phyloP scores from a whole-genome alignment of 2,329 filamentous ascomycete species.

The Rutstroemia sp. region DNA sequence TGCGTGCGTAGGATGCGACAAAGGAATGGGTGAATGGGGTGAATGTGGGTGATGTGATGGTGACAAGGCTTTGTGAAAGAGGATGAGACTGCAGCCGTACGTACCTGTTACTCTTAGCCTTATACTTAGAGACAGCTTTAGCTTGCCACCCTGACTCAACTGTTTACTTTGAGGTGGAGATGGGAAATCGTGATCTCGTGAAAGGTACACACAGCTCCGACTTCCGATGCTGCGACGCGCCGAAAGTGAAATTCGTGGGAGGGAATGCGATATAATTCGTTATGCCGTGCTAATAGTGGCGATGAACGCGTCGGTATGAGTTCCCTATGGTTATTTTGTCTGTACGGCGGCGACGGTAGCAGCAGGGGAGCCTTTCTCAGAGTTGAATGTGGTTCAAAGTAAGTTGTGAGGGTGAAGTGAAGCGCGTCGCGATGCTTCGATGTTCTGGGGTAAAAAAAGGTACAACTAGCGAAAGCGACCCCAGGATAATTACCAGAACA shows the following conservation, averaged over 20 bases:
- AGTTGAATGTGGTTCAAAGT: not conserved
- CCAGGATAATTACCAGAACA: constrained; percentile 2
- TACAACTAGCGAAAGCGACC: constrained; percentile 24
- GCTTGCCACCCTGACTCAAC: not conserved
- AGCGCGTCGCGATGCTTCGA: constrained; percentile 12
- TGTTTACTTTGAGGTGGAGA: not conserved
- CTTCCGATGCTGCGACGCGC: not conserved
- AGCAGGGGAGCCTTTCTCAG: not conserved
- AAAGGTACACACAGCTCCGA: not conserved
- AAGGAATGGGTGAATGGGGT: not conserved
- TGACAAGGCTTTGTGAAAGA: not conserved
- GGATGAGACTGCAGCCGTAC: too few species aligned
- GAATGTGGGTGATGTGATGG: not conserved
- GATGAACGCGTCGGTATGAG: not conserved
- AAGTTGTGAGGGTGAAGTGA: not conserved
- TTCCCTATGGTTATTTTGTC: too few species aligned
- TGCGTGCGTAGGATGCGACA: not conserved
- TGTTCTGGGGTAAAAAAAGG: constrained; percentile 3
- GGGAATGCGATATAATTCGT: not conserved
- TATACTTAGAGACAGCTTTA: not conserved
- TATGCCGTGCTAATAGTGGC: not conserved
- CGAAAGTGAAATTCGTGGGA: not conserved
- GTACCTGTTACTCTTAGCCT: too few species aligned
- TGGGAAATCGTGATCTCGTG: not conserved
- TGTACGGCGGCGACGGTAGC: not conserved